phyloP scores from a whole-genome alignment of 2,329 filamentous ascomycete species.

The Blastomyces parvus region DNA sequence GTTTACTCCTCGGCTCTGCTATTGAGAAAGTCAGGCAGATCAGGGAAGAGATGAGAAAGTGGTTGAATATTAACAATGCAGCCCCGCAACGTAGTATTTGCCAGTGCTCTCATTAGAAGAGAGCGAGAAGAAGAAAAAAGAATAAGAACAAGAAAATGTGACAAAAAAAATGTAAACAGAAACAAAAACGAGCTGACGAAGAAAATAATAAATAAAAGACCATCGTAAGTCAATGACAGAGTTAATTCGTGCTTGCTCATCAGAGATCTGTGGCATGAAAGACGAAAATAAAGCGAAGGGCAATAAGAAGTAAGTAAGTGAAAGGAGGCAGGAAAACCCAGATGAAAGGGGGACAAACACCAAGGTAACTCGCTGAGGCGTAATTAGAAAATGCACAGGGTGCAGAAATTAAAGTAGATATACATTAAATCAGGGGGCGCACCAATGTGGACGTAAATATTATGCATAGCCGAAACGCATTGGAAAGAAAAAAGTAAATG shows the following conservation, averaged over 20 bases:
- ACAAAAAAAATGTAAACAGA: not conserved
- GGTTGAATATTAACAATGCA: not conserved
- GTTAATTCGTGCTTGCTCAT: not conserved
- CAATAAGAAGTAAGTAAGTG: too few relatives aligned
- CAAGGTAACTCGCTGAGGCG: not conserved
- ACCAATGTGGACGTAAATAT: not conserved
- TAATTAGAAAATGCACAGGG: not conserved
- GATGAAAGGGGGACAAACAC: not conserved
- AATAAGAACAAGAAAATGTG: too few relatives aligned
- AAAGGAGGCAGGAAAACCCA: not conserved
- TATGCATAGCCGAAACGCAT: not conserved
- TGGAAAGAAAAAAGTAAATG: not conserved
- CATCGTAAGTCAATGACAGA: not conserved
- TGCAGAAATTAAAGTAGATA: not conserved
- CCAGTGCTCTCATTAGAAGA: not conserved
- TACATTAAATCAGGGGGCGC: not conserved
- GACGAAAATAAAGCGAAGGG: too few relatives aligned
- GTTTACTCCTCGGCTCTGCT: not conserved
- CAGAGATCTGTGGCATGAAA: not conserved
- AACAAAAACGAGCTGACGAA: not conserved
- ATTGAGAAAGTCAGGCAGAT: slow-evolving; percentile 12
- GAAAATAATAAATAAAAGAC: not conserved
- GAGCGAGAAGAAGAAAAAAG: too few relatives aligned
- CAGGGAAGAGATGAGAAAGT: not conserved
- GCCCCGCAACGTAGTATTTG: not conserved